phyloP scores from a whole-genome alignment of 139 green algal genomes.

The Chlamydomonas sphaeroides region DNA sequence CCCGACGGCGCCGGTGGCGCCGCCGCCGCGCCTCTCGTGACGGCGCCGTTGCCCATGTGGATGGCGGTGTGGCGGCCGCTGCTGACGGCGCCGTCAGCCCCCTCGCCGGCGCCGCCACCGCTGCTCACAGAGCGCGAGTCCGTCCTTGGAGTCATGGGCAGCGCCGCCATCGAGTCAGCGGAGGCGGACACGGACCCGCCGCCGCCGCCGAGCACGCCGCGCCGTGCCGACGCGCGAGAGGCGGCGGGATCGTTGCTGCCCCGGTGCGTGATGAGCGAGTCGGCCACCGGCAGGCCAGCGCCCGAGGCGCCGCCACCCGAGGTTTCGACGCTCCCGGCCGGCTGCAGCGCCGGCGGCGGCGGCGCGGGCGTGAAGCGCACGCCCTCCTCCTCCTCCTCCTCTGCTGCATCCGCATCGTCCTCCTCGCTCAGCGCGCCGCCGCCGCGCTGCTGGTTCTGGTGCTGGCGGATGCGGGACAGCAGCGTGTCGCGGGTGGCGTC shows the following conservation, averaged over 20 bases:
- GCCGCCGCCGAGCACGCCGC: conserved; percentile 3
- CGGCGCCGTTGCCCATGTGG: background rate
- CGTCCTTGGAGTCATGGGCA: background rate
- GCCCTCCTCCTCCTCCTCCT: too few relatives aligned
- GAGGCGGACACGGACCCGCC: background rate
- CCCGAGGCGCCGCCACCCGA: background rate
- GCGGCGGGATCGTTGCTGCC: too few relatives aligned
- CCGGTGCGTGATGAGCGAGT: background rate
- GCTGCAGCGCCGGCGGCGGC: background rate
- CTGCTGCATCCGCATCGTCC: too few relatives aligned
- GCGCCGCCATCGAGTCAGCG: background rate
- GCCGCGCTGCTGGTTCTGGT: too few relatives aligned
- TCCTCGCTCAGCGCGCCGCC: too few relatives aligned
- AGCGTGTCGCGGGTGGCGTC: too few relatives aligned
- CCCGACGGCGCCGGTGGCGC: background rate
- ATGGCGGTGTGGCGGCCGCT: background rate
- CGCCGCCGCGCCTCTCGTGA: background rate
- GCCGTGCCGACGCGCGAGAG: too few relatives aligned
- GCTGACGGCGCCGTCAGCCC: background rate
- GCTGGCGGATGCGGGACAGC: too few relatives aligned
- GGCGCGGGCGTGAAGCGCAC: background rate
- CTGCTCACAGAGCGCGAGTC: too few relatives aligned
- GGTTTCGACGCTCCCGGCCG: background rate
- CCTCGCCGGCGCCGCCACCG: too few relatives aligned
- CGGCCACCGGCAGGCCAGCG: background rate